phyloP scores from a whole-genome alignment of 2,329 filamentous ascomycete genomes.

The Cytospora paraplurivora region DNA sequence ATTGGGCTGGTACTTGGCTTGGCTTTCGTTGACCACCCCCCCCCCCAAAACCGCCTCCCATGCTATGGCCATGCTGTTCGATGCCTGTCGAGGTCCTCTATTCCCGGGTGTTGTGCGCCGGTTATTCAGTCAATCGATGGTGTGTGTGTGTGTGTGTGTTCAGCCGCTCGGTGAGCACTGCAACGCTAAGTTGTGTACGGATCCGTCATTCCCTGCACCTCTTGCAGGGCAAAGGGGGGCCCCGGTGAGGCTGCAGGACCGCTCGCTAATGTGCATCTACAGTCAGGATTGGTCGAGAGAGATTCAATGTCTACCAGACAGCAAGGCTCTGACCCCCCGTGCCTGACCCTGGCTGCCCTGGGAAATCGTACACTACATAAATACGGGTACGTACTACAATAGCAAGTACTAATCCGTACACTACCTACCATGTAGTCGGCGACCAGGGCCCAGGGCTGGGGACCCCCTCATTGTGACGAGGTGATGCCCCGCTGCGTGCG shows the following conservation, averaged over 20 bases:
- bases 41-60: too few relatives aligned
- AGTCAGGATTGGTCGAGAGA: conserved; percentile 1
- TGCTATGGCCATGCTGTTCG: conserved; percentile 13
- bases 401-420: not conserved
- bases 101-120: conserved; percentile 13
- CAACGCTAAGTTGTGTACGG: too few relatives aligned
- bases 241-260: conserved; percentile 9
- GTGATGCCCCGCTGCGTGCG: not conserved
- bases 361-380: not conserved
- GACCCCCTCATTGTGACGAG: not conserved
- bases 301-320: not conserved
- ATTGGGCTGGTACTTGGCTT: conserved; percentile 6
- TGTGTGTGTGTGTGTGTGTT: not conserved
- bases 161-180: conserved; percentile 1
- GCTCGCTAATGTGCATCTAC: conserved; percentile 11
- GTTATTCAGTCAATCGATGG: not conserved
- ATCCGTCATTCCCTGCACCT: conserved; percentile 7
- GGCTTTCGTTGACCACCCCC: not conserved
- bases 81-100: conserved; percentile 6
- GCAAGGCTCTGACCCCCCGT: not conserved
- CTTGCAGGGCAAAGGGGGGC: conserved; percentile 9
- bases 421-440: not conserved
- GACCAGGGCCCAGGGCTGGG: not conserved
- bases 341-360: not conserved
- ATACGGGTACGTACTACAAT: not conserved